Base-by-base conservation (phyloP, 257 asterid species). In the Gentiana macrophylla region DNA sequence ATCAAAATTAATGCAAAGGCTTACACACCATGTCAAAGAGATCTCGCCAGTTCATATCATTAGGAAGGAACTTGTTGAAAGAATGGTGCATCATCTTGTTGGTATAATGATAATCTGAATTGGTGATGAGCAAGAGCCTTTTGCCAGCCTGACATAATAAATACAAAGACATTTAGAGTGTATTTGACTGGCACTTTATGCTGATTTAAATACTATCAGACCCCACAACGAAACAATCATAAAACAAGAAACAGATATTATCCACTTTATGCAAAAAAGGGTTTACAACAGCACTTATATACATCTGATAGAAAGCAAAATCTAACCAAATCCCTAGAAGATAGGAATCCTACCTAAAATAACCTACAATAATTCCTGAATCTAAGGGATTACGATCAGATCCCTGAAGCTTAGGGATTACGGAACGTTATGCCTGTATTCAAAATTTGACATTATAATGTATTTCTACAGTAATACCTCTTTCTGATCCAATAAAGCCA, bases 31-130 rank as follows among this genome's bases (percentile, higher is more conserved):
- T 78, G 77, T 87, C 96, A 75, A 87, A 87, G 45, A 87, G 83
- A 69, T 84, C 94, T 59, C 87, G 74, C 96, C 96, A 84, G 74
- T 64, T 77, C 93, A 84, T 84, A 69, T 80, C 86, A 74, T 87
- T 87, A n/a, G 96, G 96, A 68, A 87, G 96, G 67, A 79, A 87
- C 61, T 84, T 81, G 71, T 87, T 84, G 77, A 87, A 87, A 35
- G 96, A 87, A 72, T 87, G 94, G 62, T 78, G 87, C 96, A 87
- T 87, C 96, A 87, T 87, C 69, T 82, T 87, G 77, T 87, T 85
- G 3, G 96, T 84, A 76, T 87, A 87, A 69, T 81, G 94, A 81
- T 82, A 82, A 64, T 87, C 96, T 44, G 96, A 87, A 72, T 87
- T 87, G 69, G 96, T 87, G 62, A 87, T 87, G 59, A 87, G 96